Conservation (phyloP, 805 yeast genomes). For the Monosporozyma solicola region DNA sequence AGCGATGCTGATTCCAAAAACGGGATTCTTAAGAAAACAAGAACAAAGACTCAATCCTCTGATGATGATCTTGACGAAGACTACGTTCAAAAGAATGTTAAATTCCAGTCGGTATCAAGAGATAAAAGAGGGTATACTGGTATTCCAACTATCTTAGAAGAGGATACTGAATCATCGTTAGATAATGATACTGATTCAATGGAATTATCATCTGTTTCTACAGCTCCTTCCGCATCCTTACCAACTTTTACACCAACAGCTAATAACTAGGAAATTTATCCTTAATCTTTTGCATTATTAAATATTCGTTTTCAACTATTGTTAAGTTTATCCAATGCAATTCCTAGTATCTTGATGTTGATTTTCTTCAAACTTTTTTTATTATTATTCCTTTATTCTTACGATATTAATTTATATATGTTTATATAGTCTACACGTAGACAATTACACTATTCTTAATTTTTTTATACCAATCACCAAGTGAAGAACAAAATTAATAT, state of each 20-base stretch:
- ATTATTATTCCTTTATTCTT: neutral
- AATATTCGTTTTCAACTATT: neutral
- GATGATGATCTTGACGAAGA: slow-evolving; percentile 10
- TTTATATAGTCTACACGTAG: neutral
- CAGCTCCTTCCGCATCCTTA: slow-evolving; percentile 12
- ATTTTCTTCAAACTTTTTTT: neutral
- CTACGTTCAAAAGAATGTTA: slow-evolving; percentile 20
- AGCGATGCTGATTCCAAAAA: slow-evolving; percentile 7
- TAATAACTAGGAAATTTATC: neutral
- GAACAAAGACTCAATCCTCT: slow-evolving; percentile 10
- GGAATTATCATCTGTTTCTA: slow-evolving; percentile 8
- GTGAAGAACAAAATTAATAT: slow-evolving; percentile 57
- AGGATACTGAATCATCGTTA: slow-evolving; percentile 21
- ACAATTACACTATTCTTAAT: neutral
- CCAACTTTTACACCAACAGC: slow-evolving; percentile 4
- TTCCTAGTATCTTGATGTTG: neutral
- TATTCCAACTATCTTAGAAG: slow-evolving; percentile 26
- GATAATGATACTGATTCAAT: slow-evolving; percentile 13
- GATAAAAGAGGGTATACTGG: slow-evolving; percentile 20
- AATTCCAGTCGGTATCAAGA: slow-evolving; percentile 25
- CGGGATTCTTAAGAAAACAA: slow-evolving; percentile 6
- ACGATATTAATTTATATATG: neutral
- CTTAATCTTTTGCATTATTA: no score
- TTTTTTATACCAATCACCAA: slow-evolving; percentile 18
- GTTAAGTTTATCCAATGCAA: neutral